A percentile compares a stretch with the other conserved stretches of the same genome.
Conservation (phyloP, 345 rosid genomes). For the Noccaea caerulescens region DNA sequence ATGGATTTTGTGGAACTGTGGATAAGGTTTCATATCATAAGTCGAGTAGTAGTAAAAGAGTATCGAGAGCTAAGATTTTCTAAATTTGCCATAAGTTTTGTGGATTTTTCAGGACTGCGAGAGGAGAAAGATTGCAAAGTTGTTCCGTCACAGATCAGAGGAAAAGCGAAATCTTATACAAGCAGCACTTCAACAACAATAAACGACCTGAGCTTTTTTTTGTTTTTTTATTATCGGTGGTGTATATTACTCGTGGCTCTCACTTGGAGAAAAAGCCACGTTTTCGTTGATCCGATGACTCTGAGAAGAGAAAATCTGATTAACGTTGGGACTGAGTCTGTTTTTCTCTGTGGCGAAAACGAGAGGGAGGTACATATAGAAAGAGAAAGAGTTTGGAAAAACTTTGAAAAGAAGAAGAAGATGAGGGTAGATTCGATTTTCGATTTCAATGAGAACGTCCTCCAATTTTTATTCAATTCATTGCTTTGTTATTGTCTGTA, state of each 20-base stretch:
- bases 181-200: slow-evolving; percentile 48
- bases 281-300: slow-evolving; percentile 32
- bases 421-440: too few species aligned
- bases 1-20: neutral
- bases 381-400: too few species aligned
- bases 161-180: slow-evolving; percentile 59
- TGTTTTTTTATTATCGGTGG: neutral
- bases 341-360: slow-evolving; percentile 32
- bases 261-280: slow-evolving; percentile 28
- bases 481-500: too few species aligned
- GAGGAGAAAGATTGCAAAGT: slow-evolving; percentile 82
- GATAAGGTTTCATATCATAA: slow-evolving; percentile 19
- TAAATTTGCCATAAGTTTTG: neutral
- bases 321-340: slow-evolving; percentile 33
- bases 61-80: neutral
- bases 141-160: slow-evolving; percentile 80
- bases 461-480: too few species aligned
- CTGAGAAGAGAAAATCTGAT: neutral
- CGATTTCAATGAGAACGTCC: too few species aligned
- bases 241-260: slow-evolving; percentile 34
- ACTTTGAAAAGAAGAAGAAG: too few species aligned
- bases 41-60: slow-evolving; percentile 1
- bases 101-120: slow-evolving; percentile 79
- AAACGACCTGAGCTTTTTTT: slow-evolving; percentile 26
- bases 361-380: slow-evolving; percentile 18